Base-by-base conservation (phyloP, 2,329 filamentous ascomycete species). In the Xylaria sp. region DNA sequence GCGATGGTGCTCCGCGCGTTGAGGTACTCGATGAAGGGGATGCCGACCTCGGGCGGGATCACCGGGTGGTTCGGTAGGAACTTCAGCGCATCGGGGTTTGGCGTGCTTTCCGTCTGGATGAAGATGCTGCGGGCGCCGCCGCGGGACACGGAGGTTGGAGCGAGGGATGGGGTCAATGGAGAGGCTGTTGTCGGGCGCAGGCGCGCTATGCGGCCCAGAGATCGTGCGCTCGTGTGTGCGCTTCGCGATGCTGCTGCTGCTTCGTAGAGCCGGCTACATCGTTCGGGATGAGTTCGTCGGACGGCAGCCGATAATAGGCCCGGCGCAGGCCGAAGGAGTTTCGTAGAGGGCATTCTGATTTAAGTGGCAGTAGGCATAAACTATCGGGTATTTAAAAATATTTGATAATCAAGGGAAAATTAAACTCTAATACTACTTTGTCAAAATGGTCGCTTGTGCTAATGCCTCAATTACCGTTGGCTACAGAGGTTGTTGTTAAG, bases 61-160 rank as follows among this genome's bases (percentile, higher is more conserved):
- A 99, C 90, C 48, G 88, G 89, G 81, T 94, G 90, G 82, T 98
- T 97, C 1, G 96, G 96, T 48, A 97, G 88, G 83, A 99, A 99
- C 84, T 99, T 99, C 77, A 98, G 87, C 41, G 94, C 94, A 84
- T 98, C 94, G n/a, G 90, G 86, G 82, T 99, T 99, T 32, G 96
- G 96, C 1, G 96, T 99, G 73, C 88, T 89, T 79, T 98, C 95
- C 5, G 95, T 98, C 83, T 99, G 96, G 78, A 99, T 99, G 85
- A 98, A 99, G 81, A 99, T 97, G 28, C 90, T 94, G 73, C 95
- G 91, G 69, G 80, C 80, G 59, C 83, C 82, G 63, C 77, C 82
- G 63, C 77, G 77, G 37, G 79, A 76, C 60, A 68, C 58, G 18
- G 70, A 48, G 69, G 74, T 72, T 51, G 77, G 62, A 25, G 68